Evolutionary conservation across 345 rosid genomes (phyloP), one percentile per base, ranked within the genome.

Genomic region (Angophora floribunda): DNA sequence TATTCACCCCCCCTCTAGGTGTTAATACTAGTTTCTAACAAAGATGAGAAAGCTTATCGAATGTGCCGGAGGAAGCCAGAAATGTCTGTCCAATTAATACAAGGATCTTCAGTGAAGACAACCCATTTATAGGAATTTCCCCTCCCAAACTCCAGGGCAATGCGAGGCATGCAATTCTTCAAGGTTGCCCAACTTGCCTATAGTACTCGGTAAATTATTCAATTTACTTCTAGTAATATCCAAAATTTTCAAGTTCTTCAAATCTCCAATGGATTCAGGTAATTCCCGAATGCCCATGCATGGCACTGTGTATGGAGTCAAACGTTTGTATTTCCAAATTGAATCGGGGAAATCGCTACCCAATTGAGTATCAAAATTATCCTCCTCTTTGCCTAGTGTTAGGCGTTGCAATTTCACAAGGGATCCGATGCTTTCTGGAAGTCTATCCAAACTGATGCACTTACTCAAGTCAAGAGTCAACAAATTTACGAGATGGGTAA

Each of bases 131-230:
- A 67, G 3, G 3, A 15, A 67, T 7, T 67, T 67, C 36, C 3
- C 78, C 78, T 67, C 8, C 78, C 0, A 30, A 4, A 30, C 17
- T 30, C 78, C 2, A n/a, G n/a, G 3, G 0, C 0, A 7, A 1
- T 7, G 21, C 44, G 11, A 0, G 17, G 78, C 44, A 67, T 30
- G 78, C 78, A 30, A 67, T 67, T 67, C 22, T 67, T 67, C 78
- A 67, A 67, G 78, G 78, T 67, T 67, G 78, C 44, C 78, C 12
- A 15, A 67, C 78, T 67, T 67, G 78, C 11, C 36, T 0, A 30
- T 67, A 5, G 12, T 30, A 30, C 44, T 67, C 0, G 44, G 17
- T 15, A 67, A 67, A 15, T 30, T 2, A 30, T 5, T 0, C 67
- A 59, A 26, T 26, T 59, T 59, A 26, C 67, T 59, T 11, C 14